Conservation (phyloP, 2,329 filamentous ascomycete species). For the Shiraia bambusicola region DNA sequence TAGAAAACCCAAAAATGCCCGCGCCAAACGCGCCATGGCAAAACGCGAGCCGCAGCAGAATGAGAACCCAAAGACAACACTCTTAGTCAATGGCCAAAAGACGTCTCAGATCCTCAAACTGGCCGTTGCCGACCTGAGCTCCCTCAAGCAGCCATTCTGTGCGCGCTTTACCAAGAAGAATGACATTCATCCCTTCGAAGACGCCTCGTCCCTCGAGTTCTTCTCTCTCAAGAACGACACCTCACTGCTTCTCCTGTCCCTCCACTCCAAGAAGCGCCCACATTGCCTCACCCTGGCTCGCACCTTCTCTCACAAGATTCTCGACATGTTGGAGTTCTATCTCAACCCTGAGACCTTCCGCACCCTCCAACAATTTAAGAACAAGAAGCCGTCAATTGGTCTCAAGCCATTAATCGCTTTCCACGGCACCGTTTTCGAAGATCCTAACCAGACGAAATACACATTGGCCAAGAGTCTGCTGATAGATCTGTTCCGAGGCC, state of each 20-base stretch:
- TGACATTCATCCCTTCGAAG: constrained; percentile 90
- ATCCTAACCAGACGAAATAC: constrained; percentile 74
- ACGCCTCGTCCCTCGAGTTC: constrained; percentile 84
- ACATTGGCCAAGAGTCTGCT: constrained; percentile 85
- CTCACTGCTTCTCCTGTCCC: constrained; percentile 79
- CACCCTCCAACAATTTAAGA: constrained; percentile 72
- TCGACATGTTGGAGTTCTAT: constrained; percentile 93
- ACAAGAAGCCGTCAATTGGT: constrained; percentile 65
- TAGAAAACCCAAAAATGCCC: constrained; percentile 74
- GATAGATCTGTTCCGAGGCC: constrained; percentile 87
- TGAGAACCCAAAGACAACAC: constrained; percentile 87
- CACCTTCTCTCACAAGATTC: constrained; percentile 80
- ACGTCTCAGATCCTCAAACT: constrained; percentile 82
- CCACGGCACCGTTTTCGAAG: constrained; percentile 83
- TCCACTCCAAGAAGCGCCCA: constrained; percentile 90
- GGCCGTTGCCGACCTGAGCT: constrained; percentile 79
- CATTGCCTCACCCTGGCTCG: constrained; percentile 82
- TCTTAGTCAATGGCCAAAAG: constrained; percentile 85
- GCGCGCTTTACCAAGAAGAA: constrained; percentile 98
- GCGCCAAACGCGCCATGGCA: constrained; percentile 92
- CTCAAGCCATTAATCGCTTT: constrained; percentile 91
- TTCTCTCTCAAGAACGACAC: constrained; percentile 96
- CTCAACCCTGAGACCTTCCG: constrained; percentile 74
- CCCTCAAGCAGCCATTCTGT: constrained; percentile 79
- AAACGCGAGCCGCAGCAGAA: constrained; percentile 85